Conservation (phyloP, 306 rosid species). For the Boehmeria nivea region DNA sequence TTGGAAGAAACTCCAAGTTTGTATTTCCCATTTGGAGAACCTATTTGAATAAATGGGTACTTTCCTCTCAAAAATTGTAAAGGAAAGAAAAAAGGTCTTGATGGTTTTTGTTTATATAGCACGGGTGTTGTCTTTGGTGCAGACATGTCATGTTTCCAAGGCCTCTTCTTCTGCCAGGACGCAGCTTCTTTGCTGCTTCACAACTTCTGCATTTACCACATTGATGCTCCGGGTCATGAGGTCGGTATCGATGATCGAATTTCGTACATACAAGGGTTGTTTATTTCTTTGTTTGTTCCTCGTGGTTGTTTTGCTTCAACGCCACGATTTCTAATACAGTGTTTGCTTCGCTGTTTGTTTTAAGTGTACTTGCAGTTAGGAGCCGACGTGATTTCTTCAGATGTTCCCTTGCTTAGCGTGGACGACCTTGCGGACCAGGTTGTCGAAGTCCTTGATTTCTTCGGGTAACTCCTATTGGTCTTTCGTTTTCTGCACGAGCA, state of each 20-base stretch:
- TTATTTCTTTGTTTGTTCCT: neutral
- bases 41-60: too few species aligned
- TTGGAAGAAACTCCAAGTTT: too few species aligned
- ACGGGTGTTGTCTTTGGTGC: slow-evolving; percentile 6
- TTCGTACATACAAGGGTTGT: too few species aligned
- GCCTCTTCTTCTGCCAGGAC: slow-evolving; percentile 67
- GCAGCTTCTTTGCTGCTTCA: slow-evolving; percentile 84
- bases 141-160: slow-evolving; percentile 82
- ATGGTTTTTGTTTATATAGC: neutral
- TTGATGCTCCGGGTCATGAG: slow-evolving; percentile 93
- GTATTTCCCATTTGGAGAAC: too few species aligned
- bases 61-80: too few species aligned
- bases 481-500: neutral
- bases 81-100: too few species aligned
- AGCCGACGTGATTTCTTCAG: slow-evolving; percentile 81
- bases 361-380: slow-evolving; percentile 76
- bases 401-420: slow-evolving; percentile 67
- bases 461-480: slow-evolving; percentile 40
- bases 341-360: slow-evolving; percentile 33
- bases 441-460: slow-evolving; percentile 81
- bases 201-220: slow-evolving; percentile 82
- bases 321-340: slow-evolving; percentile 19
- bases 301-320: neutral
- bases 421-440: slow-evolving; percentile 82
- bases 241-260: slow-evolving; percentile 37